Percentiles rank a stretch among this genome's conserved stretches.
Evolutionary conservation across 371 early-diverging fungal species (phyloP).

Genomic region (Lichtheimia ramosa): DNA sequence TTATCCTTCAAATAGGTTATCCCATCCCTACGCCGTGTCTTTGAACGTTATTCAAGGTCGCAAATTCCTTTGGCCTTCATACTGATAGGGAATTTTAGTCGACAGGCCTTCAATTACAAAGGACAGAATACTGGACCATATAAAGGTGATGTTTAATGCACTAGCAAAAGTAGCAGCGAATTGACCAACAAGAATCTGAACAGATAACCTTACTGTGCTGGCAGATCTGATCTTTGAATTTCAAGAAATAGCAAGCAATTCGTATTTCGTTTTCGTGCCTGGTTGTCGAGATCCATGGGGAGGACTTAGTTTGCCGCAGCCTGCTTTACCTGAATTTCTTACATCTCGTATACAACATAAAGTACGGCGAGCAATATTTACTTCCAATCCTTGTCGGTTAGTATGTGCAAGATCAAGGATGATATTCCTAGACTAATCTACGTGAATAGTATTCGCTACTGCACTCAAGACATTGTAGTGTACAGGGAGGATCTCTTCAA

Average conservation of each 20-base stretch:
- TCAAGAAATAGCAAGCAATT: constrained; percentile 60
- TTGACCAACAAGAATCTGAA: background rate
- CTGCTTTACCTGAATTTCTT: constrained; percentile 74
- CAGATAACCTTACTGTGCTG: constrained; percentile 68
- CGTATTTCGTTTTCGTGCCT: constrained; percentile 88
- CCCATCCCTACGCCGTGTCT: constrained; percentile 59
- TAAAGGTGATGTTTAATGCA: constrained; percentile 19
- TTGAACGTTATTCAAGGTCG: constrained; percentile 67
- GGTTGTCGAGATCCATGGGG: constrained; percentile 87
- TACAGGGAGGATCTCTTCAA: constrained; percentile 83
- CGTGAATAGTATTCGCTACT: constrained; percentile 69
- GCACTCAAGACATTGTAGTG: constrained; percentile 84
- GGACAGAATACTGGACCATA: constrained; percentile 51
- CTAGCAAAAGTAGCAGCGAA: background rate
- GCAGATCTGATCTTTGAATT: constrained; percentile 77
- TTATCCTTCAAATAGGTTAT: constrained; percentile 36
- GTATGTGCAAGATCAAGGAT: background rate
- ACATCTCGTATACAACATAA: constrained; percentile 58
- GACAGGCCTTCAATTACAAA: constrained; percentile 65
- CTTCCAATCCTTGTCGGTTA: constrained; percentile 85
- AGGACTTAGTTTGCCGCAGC: constrained; percentile 69
- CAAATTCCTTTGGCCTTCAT: constrained; percentile 81
- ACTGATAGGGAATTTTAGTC: constrained; percentile 85
- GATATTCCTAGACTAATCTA: background rate
- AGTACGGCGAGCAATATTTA: constrained; percentile 61